Evolutionary conservation across 208 protist genomes (phyloP).

Genomic region (Trichomonas vaginalis): DNA sequence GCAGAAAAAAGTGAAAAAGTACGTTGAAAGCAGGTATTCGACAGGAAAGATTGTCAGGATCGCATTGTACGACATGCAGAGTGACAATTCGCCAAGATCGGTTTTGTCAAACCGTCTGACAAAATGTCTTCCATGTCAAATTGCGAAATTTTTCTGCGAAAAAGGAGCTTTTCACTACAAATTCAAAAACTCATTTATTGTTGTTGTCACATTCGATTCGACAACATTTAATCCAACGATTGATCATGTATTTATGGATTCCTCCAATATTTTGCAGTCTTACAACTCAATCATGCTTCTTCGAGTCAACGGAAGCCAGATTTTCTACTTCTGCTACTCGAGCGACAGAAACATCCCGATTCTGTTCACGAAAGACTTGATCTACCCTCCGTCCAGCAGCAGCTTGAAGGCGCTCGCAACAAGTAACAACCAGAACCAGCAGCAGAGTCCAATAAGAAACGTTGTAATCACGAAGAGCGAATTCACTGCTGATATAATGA

Average conservation of each 20-base stretch:
- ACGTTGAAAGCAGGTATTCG: background rate
- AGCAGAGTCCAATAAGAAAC: background rate
- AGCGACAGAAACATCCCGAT: background rate
- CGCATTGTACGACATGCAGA: background rate
- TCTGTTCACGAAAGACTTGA: background rate
- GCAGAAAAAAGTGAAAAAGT: background rate
- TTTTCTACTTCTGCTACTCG: background rate
- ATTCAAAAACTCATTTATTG: background rate
- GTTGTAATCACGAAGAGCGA: background rate
- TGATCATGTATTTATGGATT: background rate
- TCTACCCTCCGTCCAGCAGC: background rate
- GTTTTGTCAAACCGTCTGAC: background rate
- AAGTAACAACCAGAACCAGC: background rate
- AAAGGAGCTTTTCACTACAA: background rate
- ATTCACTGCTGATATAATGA: background rate
- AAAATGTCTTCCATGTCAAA: background rate
- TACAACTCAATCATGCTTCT: background rate
- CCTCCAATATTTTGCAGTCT: background rate
- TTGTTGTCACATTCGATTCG: background rate
- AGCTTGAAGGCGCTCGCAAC: background rate
- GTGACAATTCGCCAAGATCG: background rate
- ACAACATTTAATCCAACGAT: background rate
- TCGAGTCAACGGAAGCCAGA: background rate
- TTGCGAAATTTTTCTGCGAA: background rate
- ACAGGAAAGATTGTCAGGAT: background rate